phyloP scores from a whole-genome alignment of 768 basidiomycete species.

The Suillus clintonianus region DNA sequence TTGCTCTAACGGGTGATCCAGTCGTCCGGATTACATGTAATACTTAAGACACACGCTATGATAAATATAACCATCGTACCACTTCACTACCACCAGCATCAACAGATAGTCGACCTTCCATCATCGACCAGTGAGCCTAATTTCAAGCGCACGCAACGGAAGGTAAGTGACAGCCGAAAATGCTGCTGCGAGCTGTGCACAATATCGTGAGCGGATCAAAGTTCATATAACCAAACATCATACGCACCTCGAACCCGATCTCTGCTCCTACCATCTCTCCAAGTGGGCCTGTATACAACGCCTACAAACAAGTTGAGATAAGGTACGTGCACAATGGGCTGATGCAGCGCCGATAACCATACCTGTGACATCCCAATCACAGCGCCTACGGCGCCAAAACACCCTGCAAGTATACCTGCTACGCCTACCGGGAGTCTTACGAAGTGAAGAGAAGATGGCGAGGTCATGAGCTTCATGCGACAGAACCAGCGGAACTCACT shows the following conservation, averaged over 20 bases:
- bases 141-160: conserved; percentile 51
- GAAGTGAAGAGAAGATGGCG: not conserved
- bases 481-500: conserved; percentile 21
- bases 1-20: not conserved
- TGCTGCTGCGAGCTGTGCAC: conserved; percentile 39
- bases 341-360: not conserved
- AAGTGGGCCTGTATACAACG: conserved; percentile 54
- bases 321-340: not conserved
- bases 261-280: conserved; percentile 50
- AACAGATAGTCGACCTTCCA: not conserved
- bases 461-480: not conserved
- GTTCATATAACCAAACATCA: not conserved
- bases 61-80: not conserved
- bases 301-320: conserved; percentile 14
- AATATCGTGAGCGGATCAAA: not conserved
- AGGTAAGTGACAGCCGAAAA: conserved; percentile 51
- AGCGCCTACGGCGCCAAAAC: conserved; percentile 49
- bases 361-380: conserved; percentile 54
- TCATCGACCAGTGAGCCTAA: conserved; percentile 42
- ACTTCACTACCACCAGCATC: too few relatives aligned
- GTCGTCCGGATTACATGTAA: not conserved
- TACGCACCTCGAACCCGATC: conserved; percentile 53
- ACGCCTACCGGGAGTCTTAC: conserved; percentile 47
- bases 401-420: conserved; percentile 49
- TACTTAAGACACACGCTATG: not conserved